Percentiles rank a stretch among this genome's conserved stretches.
Conservation (phyloP, 768 basidiomycete genomes). For the Arthromyces matolae region DNA sequence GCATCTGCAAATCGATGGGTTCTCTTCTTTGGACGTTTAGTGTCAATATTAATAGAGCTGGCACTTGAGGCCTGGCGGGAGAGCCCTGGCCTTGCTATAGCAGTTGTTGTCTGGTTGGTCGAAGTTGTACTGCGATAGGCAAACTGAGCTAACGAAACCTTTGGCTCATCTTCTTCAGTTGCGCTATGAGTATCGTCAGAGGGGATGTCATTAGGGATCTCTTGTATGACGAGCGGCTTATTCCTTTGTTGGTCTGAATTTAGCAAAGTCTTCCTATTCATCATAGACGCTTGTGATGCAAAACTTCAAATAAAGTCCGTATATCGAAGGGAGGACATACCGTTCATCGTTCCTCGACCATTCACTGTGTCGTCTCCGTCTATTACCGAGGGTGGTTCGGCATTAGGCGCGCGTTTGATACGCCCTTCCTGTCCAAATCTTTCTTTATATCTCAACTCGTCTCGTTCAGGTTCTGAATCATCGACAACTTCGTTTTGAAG, state of each 20-base stretch:
- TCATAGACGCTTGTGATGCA: too few species aligned
- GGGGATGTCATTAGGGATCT: neutral
- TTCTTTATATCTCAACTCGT: conserved; percentile 29
- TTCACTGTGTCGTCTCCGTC: too few species aligned
- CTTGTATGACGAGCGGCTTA: neutral
- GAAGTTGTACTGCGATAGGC: conserved; percentile 27
- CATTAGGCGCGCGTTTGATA: too few species aligned
- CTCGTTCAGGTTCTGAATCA: conserved; percentile 73
- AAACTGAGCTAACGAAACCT: conserved; percentile 34
- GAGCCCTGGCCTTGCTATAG: neutral
- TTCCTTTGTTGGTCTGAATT: neutral
- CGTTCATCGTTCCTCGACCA: neutral
- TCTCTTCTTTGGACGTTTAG: conserved; percentile 14
- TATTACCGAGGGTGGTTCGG: too few species aligned
- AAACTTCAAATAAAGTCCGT: too few species aligned
- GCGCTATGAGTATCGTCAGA: conserved; percentile 16
- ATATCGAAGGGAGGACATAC: neutral
- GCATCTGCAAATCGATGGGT: conserved; percentile 26
- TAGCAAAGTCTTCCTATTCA: neutral
- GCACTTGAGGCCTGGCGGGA: conserved; percentile 12
- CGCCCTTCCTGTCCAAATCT: conserved; percentile 6
- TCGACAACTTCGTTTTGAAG: conserved; percentile 43
- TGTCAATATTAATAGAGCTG: conserved; percentile 9
- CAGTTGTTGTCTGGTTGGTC: conserved; percentile 3
- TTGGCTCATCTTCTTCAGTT: conserved; percentile 26